Percentiles rank a stretch among this genome's conserved stretches.
These are phyloP conservation scores for Fusarium sp. DNA, from an alignment of 2,329 filamentous ascomycete species.

Conservation along the genomic window DNA sequence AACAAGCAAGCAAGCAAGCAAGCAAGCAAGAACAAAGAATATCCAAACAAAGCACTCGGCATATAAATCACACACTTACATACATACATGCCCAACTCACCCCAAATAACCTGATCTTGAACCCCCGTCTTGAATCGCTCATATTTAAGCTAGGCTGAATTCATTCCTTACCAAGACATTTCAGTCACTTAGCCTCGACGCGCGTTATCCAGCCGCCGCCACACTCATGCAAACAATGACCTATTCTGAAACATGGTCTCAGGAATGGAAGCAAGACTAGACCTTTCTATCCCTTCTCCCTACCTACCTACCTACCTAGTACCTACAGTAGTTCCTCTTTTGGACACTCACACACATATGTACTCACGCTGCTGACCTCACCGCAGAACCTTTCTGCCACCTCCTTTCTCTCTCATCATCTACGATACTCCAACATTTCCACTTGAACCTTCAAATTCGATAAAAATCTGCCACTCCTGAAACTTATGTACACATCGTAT, in stretches of 20 bases:
- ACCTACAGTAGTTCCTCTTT: not conserved
- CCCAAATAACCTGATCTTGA: not conserved
- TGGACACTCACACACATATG: not conserved
- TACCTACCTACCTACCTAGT: not conserved
- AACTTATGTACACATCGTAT: not conserved
- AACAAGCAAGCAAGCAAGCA: not conserved
- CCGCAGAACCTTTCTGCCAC: conserved; percentile 13
- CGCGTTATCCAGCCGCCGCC: conserved; percentile 32
- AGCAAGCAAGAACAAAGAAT: conserved; percentile 6
- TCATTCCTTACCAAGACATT: conserved; percentile 32
- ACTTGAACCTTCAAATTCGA: not conserved
- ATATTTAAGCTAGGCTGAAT: conserved; percentile 9
- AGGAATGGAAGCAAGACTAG: conserved; percentile 17
- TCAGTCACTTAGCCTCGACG: conserved; percentile 15
- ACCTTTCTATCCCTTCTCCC: conserved; percentile 15
- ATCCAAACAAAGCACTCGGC: conserved; percentile 11
- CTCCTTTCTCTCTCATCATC: conserved; percentile 17
- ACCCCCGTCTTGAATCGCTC: not conserved
- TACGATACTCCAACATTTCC: not conserved
- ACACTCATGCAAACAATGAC: conserved; percentile 23
- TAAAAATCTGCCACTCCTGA: not conserved
- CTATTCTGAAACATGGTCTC: conserved; percentile 29
- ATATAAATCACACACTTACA: not conserved
- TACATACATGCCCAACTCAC: not conserved
- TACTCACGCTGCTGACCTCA: not conserved